phyloP scores from a whole-genome alignment of 2,329 filamentous ascomycete genomes.

The Rutstroemia sp. region DNA sequence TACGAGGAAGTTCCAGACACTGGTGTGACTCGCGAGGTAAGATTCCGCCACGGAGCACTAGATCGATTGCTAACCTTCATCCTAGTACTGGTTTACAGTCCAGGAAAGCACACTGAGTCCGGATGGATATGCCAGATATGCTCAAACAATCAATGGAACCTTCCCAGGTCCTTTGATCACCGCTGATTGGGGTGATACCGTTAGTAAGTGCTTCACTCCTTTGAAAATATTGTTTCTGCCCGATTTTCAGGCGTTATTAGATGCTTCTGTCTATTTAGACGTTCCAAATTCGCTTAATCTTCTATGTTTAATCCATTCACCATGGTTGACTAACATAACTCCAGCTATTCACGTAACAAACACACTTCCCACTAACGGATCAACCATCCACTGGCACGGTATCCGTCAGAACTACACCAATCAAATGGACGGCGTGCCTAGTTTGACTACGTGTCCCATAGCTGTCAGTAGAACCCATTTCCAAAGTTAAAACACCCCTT shows the following conservation, averaged over 20 bases:
- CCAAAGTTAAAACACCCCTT: not conserved
- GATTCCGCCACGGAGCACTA: not conserved
- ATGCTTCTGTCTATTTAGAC: no score
- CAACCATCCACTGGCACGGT: slow-evolving; percentile 39
- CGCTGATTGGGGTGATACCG: slow-evolving; percentile 32
- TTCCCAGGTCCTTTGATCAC: slow-evolving; percentile 27
- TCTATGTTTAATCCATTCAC: no score
- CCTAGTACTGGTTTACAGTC: slow-evolving; percentile 14
- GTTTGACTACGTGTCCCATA: slow-evolving; percentile 57
- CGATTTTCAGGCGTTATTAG: no score
- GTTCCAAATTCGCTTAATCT: no score
- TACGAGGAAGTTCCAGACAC: slow-evolving; percentile 31
- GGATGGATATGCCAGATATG: slow-evolving; percentile 23
- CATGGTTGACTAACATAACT: not conserved
- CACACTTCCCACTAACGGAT: slow-evolving; percentile 31
- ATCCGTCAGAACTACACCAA: slow-evolving; percentile 35
- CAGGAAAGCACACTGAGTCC: slow-evolving; percentile 16
- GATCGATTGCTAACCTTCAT: not conserved
- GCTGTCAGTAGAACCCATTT: slow-evolving; percentile 23
- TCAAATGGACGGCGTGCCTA: slow-evolving; percentile 35
- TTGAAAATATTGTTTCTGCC: not conserved
- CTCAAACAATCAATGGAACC: slow-evolving; percentile 26
- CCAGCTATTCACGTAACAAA: slow-evolving; percentile 28
- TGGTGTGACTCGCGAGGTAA: slow-evolving; percentile 38
- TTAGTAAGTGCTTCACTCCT: slow-evolving; percentile 19